A percentile compares a stretch with the other conserved stretches of the same genome.
Evolutionary conservation across 345 rosid species (phyloP).

Genomic region (Acer negundo): DNA sequence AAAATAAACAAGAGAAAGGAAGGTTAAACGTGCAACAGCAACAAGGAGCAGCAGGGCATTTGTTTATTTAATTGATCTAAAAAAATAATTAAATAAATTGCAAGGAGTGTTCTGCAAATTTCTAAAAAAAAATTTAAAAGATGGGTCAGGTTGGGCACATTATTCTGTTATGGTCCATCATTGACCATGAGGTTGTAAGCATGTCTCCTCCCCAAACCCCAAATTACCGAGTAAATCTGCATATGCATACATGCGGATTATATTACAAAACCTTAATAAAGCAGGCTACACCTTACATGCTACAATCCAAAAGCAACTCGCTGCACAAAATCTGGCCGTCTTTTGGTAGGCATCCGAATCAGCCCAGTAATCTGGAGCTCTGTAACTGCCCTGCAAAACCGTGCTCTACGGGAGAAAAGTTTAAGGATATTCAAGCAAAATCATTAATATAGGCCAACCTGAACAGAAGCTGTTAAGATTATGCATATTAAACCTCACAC

Average conservation of each 20-base stretch:
- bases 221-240: neutral
- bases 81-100: no score
- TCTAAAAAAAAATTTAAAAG: no score
- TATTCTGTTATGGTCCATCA: no score
- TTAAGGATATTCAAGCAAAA: conserved; percentile 40
- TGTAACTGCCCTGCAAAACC: conserved; percentile 78
- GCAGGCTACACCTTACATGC: neutral
- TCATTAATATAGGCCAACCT: no score
- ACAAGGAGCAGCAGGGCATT: no score
- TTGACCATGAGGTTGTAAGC: no score
- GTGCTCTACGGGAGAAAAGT: conserved; percentile 55
- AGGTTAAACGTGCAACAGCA: no score
- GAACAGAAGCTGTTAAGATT: neutral
- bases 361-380: conserved; percentile 96
- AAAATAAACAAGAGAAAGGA: no score
- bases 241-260: neutral
- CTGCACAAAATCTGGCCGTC: conserved; percentile 83
- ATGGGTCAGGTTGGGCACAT: no score
- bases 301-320: conserved; percentile 85
- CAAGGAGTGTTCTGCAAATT: no score
- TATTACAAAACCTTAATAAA: neutral
- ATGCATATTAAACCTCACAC: neutral
- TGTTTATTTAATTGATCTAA: no score
- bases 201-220: no score
- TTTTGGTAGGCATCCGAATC: conserved; percentile 80